Percentiles rank a stretch among this genome's conserved stretches.
phyloP scores from a whole-genome alignment of 331 rosid genomes.

The Dryas integrifolia region DNA sequence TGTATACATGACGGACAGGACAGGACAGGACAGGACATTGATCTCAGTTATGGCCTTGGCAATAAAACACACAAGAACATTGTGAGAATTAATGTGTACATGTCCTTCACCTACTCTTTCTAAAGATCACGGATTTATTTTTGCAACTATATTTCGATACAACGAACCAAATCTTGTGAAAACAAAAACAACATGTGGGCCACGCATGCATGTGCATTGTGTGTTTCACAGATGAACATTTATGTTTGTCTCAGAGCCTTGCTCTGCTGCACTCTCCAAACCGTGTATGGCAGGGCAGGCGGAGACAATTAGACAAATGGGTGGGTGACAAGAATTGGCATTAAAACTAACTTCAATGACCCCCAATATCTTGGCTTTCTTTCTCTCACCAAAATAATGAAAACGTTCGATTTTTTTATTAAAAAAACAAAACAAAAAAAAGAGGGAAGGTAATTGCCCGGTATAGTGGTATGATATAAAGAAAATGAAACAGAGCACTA shows the following conservation, averaged over 20 bases:
- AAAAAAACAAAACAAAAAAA: neutral
- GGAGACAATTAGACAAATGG: neutral
- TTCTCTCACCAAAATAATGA: too few relatives aligned
- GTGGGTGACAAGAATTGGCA: neutral
- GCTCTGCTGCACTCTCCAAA: neutral
- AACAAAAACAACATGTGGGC: neutral
- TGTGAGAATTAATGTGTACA: constrained; percentile 24
- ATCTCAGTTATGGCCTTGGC: too few relatives aligned
- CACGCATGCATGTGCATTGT: neutral
- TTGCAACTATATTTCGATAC: constrained; percentile 14
- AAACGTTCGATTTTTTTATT: neutral
- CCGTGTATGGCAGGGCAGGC: neutral
- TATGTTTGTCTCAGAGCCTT: neutral
- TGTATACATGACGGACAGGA: too few relatives aligned
- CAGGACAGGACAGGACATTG: too few relatives aligned
- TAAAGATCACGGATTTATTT: neutral
- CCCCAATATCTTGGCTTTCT: too few relatives aligned
- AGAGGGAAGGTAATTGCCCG: neutral
- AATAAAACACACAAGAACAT: constrained; percentile 12
- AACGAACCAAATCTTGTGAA: neutral
- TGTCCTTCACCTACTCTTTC: neutral
- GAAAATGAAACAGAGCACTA: neutral
- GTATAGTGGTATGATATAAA: neutral
- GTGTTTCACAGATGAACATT: neutral
- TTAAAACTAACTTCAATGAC: too few relatives aligned